Base-by-base conservation (phyloP, 495 filamentous ascomycete species). In the Jackrogersella minutella region DNA sequence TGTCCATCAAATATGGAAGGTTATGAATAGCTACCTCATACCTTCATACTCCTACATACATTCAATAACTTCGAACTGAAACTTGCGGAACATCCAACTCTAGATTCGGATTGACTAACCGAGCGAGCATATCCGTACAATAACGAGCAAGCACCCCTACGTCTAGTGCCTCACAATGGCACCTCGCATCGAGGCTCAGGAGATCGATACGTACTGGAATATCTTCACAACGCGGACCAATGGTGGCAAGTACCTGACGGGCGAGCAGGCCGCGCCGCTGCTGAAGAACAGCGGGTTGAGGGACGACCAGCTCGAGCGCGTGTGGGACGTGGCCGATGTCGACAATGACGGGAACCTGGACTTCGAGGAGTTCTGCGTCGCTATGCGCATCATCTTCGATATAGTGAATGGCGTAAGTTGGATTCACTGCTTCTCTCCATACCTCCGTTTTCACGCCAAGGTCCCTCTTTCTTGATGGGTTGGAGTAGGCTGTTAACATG, bases 321-420 rank as follows among this genome's bases (percentile, higher is more conserved):
- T 99, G 66, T 99, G 95, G 95, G 95, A 99, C 76, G 86, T 99
- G 59, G 91, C 95, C 51, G 95, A 99, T 76, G 92, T 99, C 51
- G 95, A 99, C 75, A 91, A 90, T 66, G 95, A 99, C 79, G 95
- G 95, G 34, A 96, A 93, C 75, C 79, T 99, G 30, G 95, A 99
- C 80, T 99, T 99, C 80, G 95, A 98, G 78, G 95, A 99, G 80
- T 99, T 99, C 76, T 99, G 95, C 74, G 95, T 99, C 44, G 95
- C 95, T 21, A 98, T 99, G 96, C 84, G 95, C 75, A 78, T 99
- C 55, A 96, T 97, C 53, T 99, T 97, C 74, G 95, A 99, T 77
- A 73, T 98, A 47, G 89, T 98, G 31, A 99, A 99, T 77, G 95
- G 95, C 70, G 93, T 96, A 80, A 66, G 89, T 82, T 44, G 36